Evolutionary conservation across 2,329 filamentous ascomycete species (phyloP).

Genomic region (Microcyclosporella mali): DNA sequence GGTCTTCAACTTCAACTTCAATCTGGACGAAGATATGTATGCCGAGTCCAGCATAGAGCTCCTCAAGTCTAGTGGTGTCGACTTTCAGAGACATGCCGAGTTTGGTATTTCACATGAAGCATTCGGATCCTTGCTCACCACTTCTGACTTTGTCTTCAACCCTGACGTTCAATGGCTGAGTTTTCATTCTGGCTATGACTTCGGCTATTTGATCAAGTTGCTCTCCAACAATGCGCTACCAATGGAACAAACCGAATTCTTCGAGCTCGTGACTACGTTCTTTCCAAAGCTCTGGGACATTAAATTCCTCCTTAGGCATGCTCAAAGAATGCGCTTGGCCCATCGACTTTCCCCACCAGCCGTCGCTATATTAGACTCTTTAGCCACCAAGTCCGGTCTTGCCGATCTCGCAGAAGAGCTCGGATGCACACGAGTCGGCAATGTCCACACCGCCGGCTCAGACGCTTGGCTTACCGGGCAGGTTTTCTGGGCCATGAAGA

Average conservation of each 20-base stretch:
- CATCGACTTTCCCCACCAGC: slow-evolving; percentile 53
- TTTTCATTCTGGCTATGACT: slow-evolving; percentile 97
- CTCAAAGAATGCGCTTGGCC: slow-evolving; percentile 47
- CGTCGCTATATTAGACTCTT: slow-evolving; percentile 70
- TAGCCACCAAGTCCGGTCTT: slow-evolving; percentile 84
- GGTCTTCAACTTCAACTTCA: slow-evolving; percentile 99
- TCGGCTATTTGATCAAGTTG: slow-evolving; percentile 93
- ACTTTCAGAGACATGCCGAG: slow-evolving; percentile 75
- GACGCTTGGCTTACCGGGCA: slow-evolving; percentile 89
- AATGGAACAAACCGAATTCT: slow-evolving; percentile 83
- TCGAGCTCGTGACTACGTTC: slow-evolving; percentile 80
- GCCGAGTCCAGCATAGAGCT: slow-evolving; percentile 91
- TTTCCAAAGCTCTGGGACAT: slow-evolving; percentile 94
- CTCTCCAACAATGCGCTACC: slow-evolving; percentile 77
- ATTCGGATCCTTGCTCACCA: slow-evolving; percentile 84
- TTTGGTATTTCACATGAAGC: slow-evolving; percentile 86
- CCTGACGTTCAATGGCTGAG: slow-evolving; percentile 93
- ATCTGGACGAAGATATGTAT: slow-evolving; percentile 93
- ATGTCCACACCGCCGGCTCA: slow-evolving; percentile 85
- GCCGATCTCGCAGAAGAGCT: slow-evolving; percentile 92
- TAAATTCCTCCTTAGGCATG: slow-evolving; percentile 93
- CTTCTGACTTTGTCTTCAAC: slow-evolving; percentile 81
- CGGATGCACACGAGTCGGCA: slow-evolving; percentile 80
- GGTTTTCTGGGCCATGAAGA: slow-evolving; percentile 89
- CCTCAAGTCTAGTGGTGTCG: slow-evolving; percentile 83